Evolutionary conservation across 148 eudicot species (phyloP), one percentile per base, ranked within the genome.

Genomic region (Fallopia convolvulus): DNA sequence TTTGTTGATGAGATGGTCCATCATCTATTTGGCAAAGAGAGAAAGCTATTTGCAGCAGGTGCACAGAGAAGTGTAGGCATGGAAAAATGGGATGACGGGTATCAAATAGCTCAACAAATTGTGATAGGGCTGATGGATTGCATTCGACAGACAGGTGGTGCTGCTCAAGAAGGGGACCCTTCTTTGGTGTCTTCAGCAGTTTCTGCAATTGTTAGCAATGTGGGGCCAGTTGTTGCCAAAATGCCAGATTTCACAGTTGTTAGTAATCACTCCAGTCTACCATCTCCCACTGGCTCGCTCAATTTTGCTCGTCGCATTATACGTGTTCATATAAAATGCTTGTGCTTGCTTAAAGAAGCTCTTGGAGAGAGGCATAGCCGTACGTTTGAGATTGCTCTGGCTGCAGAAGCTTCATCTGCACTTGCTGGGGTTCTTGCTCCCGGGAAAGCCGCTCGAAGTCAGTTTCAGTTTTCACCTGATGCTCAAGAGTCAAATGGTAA

Each of bases 151-250:
- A 94, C 99, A 21, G 99, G 99, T 49, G 99, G 99, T 72, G 99
- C 99, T 76, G 97, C 97, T 79, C 99, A 94, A 84, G 99, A 94
- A 90, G 99, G 99, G 66, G 99, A 94, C 78, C 99, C 99, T 41
- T 84, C 91, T 73, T 81, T 94, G 85, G 96, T 94, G 49, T 87
- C 99, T 47, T 94, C 93, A 56, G 99, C 99, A 21, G 93, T 94
- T 75, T 87, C 96, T 85, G 93, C 99, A 72, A 89, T 94, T 81
- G 93, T 92, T 18, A 81, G 79, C 65, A 94, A 85, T 85, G 85
- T 94, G 61, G 95, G 97, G 56, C 89, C 84, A 11, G 89, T 86
- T 76, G 81, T 92, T 46, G 88, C 94, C 14, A 92, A 80, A 83
- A 86, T 94, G 80, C 93, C 91, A 46, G 98, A 94, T 78, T 83